These are phyloP conservation scores for Neurospora tetraspora DNA, from an alignment of 495 filamentous ascomycete genomes.

Conservation along the genomic window DNA sequence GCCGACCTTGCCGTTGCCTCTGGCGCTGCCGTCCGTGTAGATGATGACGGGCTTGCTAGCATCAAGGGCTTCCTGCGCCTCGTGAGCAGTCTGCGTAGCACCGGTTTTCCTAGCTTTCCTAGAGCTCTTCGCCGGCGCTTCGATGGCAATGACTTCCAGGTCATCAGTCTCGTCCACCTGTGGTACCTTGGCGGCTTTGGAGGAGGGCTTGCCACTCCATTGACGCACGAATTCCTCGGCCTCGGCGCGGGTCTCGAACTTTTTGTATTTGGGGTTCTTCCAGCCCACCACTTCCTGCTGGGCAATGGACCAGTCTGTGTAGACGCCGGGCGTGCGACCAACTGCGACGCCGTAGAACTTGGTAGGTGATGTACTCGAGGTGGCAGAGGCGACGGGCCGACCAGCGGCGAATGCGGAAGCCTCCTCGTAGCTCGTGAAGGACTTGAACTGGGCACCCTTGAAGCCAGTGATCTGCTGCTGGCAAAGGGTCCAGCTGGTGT, in stretches of 20 bases:
- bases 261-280: slow-evolving; percentile 70
- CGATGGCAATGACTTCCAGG: slow-evolving; percentile 30
- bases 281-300: slow-evolving; percentile 68
- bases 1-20: slow-evolving; percentile 61
- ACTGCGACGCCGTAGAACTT: slow-evolving; percentile 81
- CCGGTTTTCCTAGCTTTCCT: slow-evolving; percentile 49
- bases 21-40: slow-evolving; percentile 82
- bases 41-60: slow-evolving; percentile 47
- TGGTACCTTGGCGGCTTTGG: slow-evolving; percentile 12
- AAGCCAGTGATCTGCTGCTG: slow-evolving; percentile 75
- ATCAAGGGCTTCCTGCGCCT: slow-evolving; percentile 16
- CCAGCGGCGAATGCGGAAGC: slow-evolving; percentile 70
- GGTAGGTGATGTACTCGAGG: slow-evolving; percentile 20
- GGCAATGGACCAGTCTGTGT: slow-evolving; percentile 74
- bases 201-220: slow-evolving; percentile 12
- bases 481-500: slow-evolving; percentile 73
- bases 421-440: slow-evolving; percentile 64
- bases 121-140: slow-evolving; percentile 41
- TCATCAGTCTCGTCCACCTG: slow-evolving; percentile 22
- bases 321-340: slow-evolving; percentile 77
- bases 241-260: slow-evolving; percentile 66
- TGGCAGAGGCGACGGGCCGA: slow-evolving; percentile 29
- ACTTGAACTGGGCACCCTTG: slow-evolving; percentile 78
- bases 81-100: not conserved
- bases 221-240: slow-evolving; percentile 45